Percentiles rank a stretch among this genome's conserved stretches.
Evolutionary conservation across 225 moss, liverwort and hornwort genomes (phyloP).

Genomic region (Pleurozium schreberi): DNA sequence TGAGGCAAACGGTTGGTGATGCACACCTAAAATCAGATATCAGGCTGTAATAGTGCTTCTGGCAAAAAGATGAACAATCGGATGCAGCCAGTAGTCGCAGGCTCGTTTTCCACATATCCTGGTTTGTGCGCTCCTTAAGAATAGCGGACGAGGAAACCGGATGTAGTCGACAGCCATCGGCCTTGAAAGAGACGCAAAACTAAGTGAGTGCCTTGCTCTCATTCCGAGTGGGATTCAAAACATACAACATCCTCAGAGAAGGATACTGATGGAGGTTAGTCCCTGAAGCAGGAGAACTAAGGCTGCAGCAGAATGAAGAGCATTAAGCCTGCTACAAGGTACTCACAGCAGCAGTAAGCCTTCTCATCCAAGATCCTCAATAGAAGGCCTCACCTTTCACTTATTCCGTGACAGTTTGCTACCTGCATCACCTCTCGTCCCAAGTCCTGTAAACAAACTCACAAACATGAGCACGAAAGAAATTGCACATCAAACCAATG

Average conservation of each 20-base stretch:
- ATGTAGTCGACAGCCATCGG: neutral
- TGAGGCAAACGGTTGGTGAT: neutral
- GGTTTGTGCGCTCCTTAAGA: constrained; percentile 8
- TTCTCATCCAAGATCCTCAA: constrained; percentile 4
- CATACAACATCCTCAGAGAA: neutral
- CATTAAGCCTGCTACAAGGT: neutral
- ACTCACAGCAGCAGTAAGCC: neutral
- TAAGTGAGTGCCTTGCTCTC: neutral
- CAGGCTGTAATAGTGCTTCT: neutral
- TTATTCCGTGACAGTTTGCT: constrained; percentile 1
- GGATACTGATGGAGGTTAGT: neutral
- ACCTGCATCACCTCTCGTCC: constrained; percentile 30
- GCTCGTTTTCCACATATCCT: neutral
- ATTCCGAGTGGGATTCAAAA: constrained; percentile 3
- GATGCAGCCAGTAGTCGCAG: neutral
- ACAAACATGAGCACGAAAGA: neutral
- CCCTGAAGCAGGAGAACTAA: neutral
- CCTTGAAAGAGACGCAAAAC: constrained; percentile 2
- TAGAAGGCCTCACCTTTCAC: constrained; percentile 2
- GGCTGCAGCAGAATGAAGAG: neutral
- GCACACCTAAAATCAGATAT: constrained; percentile 6
- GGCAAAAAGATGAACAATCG: constrained; percentile 6
- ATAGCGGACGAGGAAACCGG: neutral
- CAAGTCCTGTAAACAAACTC: constrained; percentile 22
- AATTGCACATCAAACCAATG: neutral